Conservation (phyloP, 148 eudicot genomes). For the Chenopodium formosanum region DNA sequence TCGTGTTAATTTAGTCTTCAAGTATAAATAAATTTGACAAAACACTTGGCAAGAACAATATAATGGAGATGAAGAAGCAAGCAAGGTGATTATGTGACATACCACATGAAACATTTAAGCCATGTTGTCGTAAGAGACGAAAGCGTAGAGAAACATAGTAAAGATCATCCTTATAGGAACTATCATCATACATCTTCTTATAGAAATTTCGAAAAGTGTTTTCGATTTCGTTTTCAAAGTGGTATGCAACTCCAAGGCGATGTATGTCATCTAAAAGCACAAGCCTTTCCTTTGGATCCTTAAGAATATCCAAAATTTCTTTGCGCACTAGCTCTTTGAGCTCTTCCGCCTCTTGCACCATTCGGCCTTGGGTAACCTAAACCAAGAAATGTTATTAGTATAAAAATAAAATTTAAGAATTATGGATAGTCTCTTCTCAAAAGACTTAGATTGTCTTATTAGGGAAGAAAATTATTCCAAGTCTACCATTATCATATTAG, state of each 20-base stretch:
- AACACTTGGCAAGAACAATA: not conserved
- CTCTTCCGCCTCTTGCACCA: not conserved
- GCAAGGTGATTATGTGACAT: not conserved
- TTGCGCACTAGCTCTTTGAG: conserved; percentile 16
- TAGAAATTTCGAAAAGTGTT: conserved; percentile 11
- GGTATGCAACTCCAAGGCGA: conserved; percentile 23
- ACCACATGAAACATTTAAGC: conserved; percentile 32
- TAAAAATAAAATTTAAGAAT: too few relatives aligned
- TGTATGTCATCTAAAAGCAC: not conserved
- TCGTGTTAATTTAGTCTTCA: not conserved
- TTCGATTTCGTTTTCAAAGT: conserved; percentile 24
- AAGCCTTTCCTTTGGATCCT: conserved; percentile 11
- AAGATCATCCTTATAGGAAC: conserved; percentile 25
- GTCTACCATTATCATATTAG: too few relatives aligned
- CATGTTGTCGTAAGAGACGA: conserved; percentile 41
- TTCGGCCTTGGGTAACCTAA: conserved; percentile 3
- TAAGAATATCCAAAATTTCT: not conserved
- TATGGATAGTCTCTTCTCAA: too few relatives aligned
- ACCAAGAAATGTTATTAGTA: too few relatives aligned
- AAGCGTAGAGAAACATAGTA: conserved; percentile 42
- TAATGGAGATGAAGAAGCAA: not conserved
- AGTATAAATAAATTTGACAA: too few relatives aligned
- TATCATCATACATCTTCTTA: not conserved
- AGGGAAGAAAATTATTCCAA: too few relatives aligned
- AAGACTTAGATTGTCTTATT: too few relatives aligned